phyloP scores from a whole-genome alignment of 2,329 filamentous ascomycete species.

The Colletotrichum destructivum region DNA sequence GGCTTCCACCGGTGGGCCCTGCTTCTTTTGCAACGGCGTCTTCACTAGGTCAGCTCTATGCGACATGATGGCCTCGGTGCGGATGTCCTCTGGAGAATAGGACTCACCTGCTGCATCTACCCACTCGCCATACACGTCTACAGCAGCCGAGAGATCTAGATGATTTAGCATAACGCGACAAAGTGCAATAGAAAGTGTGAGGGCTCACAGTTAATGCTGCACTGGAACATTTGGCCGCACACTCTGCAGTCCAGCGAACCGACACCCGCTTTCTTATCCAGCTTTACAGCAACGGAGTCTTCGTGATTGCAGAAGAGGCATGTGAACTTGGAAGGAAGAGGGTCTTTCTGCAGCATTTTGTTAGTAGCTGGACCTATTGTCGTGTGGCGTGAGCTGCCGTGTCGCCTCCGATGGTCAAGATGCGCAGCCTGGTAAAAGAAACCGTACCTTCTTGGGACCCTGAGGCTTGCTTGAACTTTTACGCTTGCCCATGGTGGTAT shows the following conservation, averaged over 20 bases:
- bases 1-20: slow-evolving; percentile 41
- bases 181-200: not conserved
- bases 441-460: slow-evolving; percentile 83
- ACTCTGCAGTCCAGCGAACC: slow-evolving; percentile 91
- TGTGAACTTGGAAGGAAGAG: slow-evolving; percentile 87
- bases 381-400: not conserved
- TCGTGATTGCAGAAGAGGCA: slow-evolving; percentile 99
- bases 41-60: slow-evolving; percentile 44
- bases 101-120: slow-evolving; percentile 82
- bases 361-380: not conserved
- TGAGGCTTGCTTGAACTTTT: slow-evolving; percentile 88
- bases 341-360: slow-evolving; percentile 70
- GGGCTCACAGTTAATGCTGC: slow-evolving; percentile 87
- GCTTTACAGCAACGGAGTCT: slow-evolving; percentile 88
- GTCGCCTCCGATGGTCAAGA: not conserved
- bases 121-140: slow-evolving; percentile 99
- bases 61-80: not conserved
- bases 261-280: slow-evolving; percentile 93
- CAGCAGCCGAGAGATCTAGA: slow-evolving; percentile 86
- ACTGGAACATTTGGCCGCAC: slow-evolving; percentile 95
- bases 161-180: slow-evolving; percentile 43
- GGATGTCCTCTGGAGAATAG: not conserved
- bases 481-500: slow-evolving; percentile 82
- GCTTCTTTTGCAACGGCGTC: slow-evolving; percentile 67
- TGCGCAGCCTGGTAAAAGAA: not conserved